Evolutionary conservation across 2,329 filamentous ascomycete species (phyloP), one percentile per base, ranked within the genome.

Genomic region (Colletotrichum lupini): DNA sequence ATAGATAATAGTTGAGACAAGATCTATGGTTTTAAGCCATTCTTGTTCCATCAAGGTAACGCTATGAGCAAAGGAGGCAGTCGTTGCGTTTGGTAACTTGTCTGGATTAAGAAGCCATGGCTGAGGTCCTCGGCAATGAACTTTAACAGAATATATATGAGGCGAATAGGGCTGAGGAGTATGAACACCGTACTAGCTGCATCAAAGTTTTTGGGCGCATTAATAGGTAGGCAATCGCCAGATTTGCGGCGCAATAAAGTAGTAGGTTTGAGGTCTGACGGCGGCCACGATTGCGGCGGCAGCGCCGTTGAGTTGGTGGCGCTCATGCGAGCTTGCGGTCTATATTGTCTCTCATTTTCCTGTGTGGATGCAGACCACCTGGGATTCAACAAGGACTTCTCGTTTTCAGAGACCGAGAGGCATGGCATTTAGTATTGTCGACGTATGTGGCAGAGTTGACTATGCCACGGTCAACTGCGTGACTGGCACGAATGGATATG

Each of bases 241-340:
- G 59, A 42, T 49, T 19, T 19, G 14, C 16, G 12, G 42, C 46
- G 30, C 6, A 16, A 26, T n/a, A n/a, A 62, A 49, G 62, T 32
- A 49, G 62, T 32, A 28, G 24, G 24, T 9, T 32, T 46, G 49
- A 24, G 28, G 37, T 52, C 49, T 65, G 52, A 42, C 62, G 52
- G 32, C 62, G 57, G 62, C 49, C 62, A 65, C 62, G 52, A 57
- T 65, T 35, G 62, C 24, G 62, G 52, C 52, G 24, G 28, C 14
- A 65, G 19, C 19, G 24, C 32, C 62, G 30, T 56, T 46, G 32
- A 12, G 19, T 16, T 46, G 32, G 24, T 57, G 52, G 52, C 49
- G 30, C 30, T 56, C 30, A 22, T 65, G 32, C 22, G 32, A 28
- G 53, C 53, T 28, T 56, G 22, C 53, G 22, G 22, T 56, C 42